Evolutionary conservation across 2,329 filamentous ascomycete species (phyloP).

Genomic region (Pseudogymnoascus sp.): DNA sequence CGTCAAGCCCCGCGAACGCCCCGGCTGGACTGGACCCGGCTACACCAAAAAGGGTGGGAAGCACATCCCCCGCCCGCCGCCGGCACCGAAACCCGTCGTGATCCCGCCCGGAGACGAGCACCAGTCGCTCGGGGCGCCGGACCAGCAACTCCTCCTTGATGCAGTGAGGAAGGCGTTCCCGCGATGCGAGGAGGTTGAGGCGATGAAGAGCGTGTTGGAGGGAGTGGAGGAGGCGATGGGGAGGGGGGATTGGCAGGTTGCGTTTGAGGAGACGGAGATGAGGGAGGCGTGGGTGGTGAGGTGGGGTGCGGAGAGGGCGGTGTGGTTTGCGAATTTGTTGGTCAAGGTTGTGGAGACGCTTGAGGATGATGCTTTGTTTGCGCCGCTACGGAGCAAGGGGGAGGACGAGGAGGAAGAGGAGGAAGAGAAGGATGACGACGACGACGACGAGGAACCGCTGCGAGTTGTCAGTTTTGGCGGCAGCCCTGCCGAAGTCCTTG

Average conservation of each 20-base stretch:
- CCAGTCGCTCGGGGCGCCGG: constrained; percentile 35
- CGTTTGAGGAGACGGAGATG: constrained; percentile 65
- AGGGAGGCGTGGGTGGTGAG: constrained; percentile 78
- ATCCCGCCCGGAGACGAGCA: neutral
- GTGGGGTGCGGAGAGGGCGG: constrained; percentile 72
- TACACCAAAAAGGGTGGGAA: neutral
- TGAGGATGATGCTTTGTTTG: neutral
- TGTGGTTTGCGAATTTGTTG: constrained; percentile 63
- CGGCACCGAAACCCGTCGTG: neutral
- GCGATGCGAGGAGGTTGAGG: constrained; percentile 38
- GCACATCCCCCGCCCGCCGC: neutral
- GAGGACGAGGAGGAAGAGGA: neutral
- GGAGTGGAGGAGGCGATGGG: constrained; percentile 80
- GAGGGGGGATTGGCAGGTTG: constrained; percentile 71
- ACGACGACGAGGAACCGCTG: constrained; percentile 6
- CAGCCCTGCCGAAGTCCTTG: constrained; percentile 57
- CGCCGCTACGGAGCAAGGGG: neutral
- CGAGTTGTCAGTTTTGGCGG: constrained; percentile 30
- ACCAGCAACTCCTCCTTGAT: constrained; percentile 66
- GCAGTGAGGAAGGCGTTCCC: constrained; percentile 63
- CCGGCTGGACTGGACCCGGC: neutral
- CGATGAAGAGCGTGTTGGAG: constrained; percentile 57
- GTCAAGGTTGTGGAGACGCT: constrained; percentile 21
- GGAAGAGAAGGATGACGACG: constrained; percentile 3
- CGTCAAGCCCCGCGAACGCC: neutral